These are phyloP conservation scores for Aspergillus felis DNA, from an alignment of 2,329 filamentous ascomycete species.

Conservation along the genomic window DNA sequence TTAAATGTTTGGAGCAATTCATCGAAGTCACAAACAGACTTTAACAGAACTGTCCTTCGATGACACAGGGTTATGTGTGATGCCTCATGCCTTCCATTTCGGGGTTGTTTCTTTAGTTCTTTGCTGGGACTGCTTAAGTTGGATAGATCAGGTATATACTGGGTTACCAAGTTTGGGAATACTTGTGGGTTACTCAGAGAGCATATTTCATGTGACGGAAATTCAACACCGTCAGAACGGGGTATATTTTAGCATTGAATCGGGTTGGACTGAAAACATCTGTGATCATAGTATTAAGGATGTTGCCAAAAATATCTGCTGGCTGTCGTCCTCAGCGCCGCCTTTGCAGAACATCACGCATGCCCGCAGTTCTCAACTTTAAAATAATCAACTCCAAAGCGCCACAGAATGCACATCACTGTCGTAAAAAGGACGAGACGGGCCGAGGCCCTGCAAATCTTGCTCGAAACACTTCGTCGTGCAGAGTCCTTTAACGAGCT, in stretches of 20 bases:
- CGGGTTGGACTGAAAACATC: neutral
- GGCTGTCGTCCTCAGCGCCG: neutral
- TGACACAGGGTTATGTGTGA: neutral
- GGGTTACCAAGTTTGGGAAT: neutral
- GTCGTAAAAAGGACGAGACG: conserved; percentile 11
- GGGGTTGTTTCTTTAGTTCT: neutral
- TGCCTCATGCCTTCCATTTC: conserved; percentile 12
- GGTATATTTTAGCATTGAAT: neutral
- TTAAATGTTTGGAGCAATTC: conserved; percentile 76
- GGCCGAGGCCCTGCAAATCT: conserved; percentile 11
- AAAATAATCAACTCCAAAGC: conserved; percentile 24
- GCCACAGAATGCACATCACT: conserved; percentile 30
- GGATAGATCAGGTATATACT: neutral
- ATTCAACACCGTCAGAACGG: neutral
- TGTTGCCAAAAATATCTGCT: neutral
- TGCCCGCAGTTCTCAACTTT: neutral
- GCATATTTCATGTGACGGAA: neutral
- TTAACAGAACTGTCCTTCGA: conserved; percentile 14
- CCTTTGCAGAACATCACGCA: neutral
- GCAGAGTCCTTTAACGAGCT: conserved; percentile 60
- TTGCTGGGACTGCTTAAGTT: neutral
- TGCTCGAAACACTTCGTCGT: neutral
- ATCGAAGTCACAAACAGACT: conserved; percentile 71
- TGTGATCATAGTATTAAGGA: neutral
- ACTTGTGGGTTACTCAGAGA: neutral